Base-by-base conservation (phyloP, 2,329 filamentous ascomycete species). In the Dryadomyces quercivorus region DNA sequence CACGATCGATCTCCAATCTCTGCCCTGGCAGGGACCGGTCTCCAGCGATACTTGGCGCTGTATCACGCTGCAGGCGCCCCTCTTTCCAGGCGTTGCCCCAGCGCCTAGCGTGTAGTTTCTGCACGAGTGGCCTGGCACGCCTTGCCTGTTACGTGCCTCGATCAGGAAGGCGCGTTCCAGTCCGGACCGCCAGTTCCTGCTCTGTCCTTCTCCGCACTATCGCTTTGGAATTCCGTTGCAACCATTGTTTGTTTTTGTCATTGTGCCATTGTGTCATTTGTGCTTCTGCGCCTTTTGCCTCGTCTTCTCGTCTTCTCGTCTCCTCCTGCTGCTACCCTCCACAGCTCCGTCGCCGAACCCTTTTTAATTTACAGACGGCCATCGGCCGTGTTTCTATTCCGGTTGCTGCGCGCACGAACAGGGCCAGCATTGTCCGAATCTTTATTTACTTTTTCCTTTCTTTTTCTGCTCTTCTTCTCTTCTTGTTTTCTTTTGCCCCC, bases 161-260 rank as follows among this genome's bases (percentile, higher is more conserved):
- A 50, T 7, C 34, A 50, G 48, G 48, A 38, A 50, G 48, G 48
- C 48, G 48, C 48, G 48, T 50, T 40, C 34, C 48, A 40, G 36
- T n/a, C 48, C 18, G 12, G 22, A 6, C 15, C 34, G 38, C 18
- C 5, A 10, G 8, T 20, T 18, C 43, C 16, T 42, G 12, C 38
- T 42, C 38, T 42, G 4, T 42, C 38, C 38, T 42, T 42, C 38
- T 42, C 38, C 38, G 16, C 38, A 42, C 38, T 3, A 13, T 42
- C 38, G 12, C 38, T 42, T 42, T 42, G 26, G 26, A 31, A 31
- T 31, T 31, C 26, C 26, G 26, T 31, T 31, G 26, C 26, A 31
- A 31, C 26, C 26, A 5, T 31, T 31, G 26, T 31, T 31, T 31
- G 8, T 31, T 31, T 31, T 4, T 31, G 8, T 31, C 8, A 5